Percentiles rank a stretch among this genome's conserved stretches.
Evolutionary conservation across 768 basidiomycete species (phyloP).

Genomic region (Suillus americanus): DNA sequence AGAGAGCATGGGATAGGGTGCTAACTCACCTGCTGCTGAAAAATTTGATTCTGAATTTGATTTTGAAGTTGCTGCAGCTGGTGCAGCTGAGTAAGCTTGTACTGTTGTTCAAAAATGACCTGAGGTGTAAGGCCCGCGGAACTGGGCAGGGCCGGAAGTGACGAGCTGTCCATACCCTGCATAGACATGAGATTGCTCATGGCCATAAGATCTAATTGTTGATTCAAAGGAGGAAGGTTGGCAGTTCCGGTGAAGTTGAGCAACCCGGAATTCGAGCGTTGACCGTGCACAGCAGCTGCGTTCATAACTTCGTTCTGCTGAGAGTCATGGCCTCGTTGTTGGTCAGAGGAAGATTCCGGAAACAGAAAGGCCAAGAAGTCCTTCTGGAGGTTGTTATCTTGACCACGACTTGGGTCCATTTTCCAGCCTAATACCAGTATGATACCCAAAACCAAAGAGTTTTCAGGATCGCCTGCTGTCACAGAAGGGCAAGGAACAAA

Average conservation of each 20-base stretch:
- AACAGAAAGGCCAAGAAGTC: slow-evolving; percentile 37
- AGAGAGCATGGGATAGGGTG: slow-evolving; percentile 20
- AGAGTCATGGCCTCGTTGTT: slow-evolving; percentile 24
- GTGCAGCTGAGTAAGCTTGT: slow-evolving; percentile 75
- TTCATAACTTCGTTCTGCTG: slow-evolving; percentile 18
- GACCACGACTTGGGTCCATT: slow-evolving; percentile 25
- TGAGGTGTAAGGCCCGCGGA: slow-evolving; percentile 40
- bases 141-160: slow-evolving; percentile 15
- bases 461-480: neutral
- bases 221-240: slow-evolving; percentile 17
- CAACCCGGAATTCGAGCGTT: slow-evolving; percentile 15
- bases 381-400: slow-evolving; percentile 33
- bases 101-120: slow-evolving; percentile 69
- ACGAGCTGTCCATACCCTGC: slow-evolving; percentile 39
- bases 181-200: slow-evolving; percentile 50
- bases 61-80: slow-evolving; percentile 78
- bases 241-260: slow-evolving; percentile 11
- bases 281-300: neutral
- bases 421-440: neutral
- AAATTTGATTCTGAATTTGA: slow-evolving; percentile 85
- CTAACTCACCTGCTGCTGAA: slow-evolving; percentile 79
- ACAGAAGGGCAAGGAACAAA: slow-evolving; percentile 1
- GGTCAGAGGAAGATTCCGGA: slow-evolving; percentile 26
- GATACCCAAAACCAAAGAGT: neutral
- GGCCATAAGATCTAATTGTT: slow-evolving; percentile 47